Conservation (phyloP, 306 rosid genomes). For the Rosa persica region DNA sequence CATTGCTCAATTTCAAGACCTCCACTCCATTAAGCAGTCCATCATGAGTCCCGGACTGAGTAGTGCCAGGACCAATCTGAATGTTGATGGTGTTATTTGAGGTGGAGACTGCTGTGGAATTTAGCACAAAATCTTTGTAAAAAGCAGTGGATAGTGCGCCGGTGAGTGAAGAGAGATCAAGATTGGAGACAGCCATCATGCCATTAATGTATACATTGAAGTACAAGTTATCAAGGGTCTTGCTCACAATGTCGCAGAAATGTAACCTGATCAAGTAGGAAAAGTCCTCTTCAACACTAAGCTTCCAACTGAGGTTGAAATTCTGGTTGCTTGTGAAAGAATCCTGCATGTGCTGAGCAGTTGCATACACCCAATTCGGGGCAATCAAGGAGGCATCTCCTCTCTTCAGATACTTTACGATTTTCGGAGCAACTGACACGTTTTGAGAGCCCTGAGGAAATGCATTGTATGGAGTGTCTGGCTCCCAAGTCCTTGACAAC, state of each 20-base stretch:
- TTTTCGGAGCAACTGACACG: constrained; percentile 31
- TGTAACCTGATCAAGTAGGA: constrained; percentile 79
- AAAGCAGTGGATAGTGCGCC: constrained; percentile 55
- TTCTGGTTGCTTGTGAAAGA: constrained; percentile 31
- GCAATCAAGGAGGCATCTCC: constrained; percentile 54
- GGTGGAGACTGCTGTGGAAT: constrained; percentile 29
- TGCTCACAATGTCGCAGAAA: constrained; percentile 85
- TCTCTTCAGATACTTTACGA: constrained; percentile 41
- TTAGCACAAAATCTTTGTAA: constrained; percentile 58
- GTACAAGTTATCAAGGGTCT: constrained; percentile 35
- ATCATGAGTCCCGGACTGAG: constrained; percentile 35
- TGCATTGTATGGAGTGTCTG: constrained; percentile 46
- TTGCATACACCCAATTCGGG: constrained; percentile 57
- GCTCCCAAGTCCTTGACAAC: constrained; percentile 70
- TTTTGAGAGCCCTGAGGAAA: constrained; percentile 51
- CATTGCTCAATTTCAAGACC: constrained; percentile 71
- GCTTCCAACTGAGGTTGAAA: constrained; percentile 68
- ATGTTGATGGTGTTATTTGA: constrained; percentile 45
- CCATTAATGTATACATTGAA: constrained; percentile 68
- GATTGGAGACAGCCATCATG: constrained; percentile 38
- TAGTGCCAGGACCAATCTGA: constrained; percentile 54
- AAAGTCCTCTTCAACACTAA: constrained; percentile 54
- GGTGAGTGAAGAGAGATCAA: constrained; percentile 64
- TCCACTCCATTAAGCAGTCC: constrained; percentile 83
- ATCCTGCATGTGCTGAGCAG: constrained; percentile 52